Conservation (phyloP, 2,329 filamentous ascomycete species). For the Talaromyces sp. region DNA sequence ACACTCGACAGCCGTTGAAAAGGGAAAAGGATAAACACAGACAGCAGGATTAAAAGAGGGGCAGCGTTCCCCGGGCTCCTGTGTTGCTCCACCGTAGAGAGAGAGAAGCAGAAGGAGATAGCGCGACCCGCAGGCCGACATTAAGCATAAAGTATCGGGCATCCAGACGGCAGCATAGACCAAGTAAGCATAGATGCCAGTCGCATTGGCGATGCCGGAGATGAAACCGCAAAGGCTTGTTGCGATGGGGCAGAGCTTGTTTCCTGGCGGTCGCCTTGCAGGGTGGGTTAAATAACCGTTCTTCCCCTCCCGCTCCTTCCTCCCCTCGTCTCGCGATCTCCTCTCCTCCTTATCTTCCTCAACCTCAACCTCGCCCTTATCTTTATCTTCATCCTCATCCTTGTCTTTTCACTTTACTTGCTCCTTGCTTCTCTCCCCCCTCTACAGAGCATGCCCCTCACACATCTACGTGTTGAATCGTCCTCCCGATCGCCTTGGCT, state of each 20-base stretch:
- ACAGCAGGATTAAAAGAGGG: background rate
- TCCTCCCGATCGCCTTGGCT: background rate
- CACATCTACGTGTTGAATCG: background rate
- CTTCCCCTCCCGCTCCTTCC: background rate
- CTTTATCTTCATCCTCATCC: background rate
- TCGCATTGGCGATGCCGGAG: background rate
- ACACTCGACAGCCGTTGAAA: background rate
- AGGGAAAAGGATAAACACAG: background rate
- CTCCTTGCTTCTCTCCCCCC: background rate
- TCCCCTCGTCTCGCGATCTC: background rate
- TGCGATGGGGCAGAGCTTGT: background rate
- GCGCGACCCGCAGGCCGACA: background rate
- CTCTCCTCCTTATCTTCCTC: background rate
- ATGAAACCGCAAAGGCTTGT: background rate
- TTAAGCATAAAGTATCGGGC: background rate
- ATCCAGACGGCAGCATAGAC: background rate
- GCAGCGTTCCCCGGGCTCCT: background rate
- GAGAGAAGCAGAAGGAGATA: background rate
- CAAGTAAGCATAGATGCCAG: background rate
- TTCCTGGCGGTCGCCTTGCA: background rate
- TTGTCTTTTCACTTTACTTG: background rate
- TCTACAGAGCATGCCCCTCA: background rate
- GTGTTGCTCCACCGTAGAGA: background rate
- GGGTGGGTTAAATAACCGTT: background rate
- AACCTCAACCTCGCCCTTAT: background rate